A percentile compares a stretch with the other conserved stretches of the same genome.
Conservation (phyloP, 225 moss, liverwort and hornwort genomes). For the Pseudoscleropodium purum region DNA sequence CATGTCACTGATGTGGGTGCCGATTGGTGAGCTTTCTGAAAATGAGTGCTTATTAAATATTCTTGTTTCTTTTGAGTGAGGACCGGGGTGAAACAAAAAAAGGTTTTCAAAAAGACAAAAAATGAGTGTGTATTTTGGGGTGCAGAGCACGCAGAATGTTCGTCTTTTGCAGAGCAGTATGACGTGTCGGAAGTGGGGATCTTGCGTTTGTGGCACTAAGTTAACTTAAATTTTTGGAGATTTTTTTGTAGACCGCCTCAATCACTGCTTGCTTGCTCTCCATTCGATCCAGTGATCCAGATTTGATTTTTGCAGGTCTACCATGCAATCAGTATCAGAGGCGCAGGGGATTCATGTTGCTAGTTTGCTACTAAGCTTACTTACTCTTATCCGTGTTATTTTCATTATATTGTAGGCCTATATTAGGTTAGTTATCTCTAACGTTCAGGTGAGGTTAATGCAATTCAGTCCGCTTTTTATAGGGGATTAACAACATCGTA, state of each 20-base stretch:
- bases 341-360: not conserved
- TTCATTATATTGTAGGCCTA: not conserved
- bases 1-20: not conserved
- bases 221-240: not conserved
- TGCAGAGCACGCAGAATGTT: not conserved
- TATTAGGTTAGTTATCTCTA: too few relatives aligned
- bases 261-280: not conserved
- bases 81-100: too few relatives aligned
- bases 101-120: not conserved
- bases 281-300: not conserved
- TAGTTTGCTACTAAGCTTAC: too few relatives aligned
- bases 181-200: not conserved
- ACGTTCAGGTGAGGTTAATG: not conserved
- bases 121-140: not conserved
- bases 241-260: not conserved
- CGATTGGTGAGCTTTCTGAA: not conserved
- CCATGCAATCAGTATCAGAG: not conserved
- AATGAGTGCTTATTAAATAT: not conserved
- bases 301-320: slow-evolving; percentile 2
- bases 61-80: not conserved
- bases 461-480: not conserved
- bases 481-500: not conserved
- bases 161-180: slow-evolving; percentile 6
- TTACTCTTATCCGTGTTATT: not conserved
- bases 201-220: not conserved